Evolutionary conservation across 192 early-diverging fungal genomes (phyloP), one percentile per base, ranked within the genome.

Genomic region (Entomortierella parvispora): DNA sequence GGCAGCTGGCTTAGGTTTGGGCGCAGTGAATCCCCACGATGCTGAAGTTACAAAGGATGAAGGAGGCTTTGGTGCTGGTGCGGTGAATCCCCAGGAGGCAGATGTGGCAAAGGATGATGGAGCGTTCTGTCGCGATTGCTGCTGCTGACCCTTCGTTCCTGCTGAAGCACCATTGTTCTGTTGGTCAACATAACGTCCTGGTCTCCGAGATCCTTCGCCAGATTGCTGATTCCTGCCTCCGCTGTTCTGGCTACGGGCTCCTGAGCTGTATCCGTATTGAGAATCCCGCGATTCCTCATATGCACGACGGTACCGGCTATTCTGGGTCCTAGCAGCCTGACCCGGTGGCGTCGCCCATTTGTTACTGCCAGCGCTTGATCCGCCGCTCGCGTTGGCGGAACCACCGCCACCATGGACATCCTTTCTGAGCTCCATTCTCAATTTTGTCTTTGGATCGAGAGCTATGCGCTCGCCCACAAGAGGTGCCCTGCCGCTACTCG

Each of bases 381-480:
- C 53, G 12, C 6, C 28, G 45, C 17, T 20, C 47, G 26, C 47
- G 33, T 33, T 56, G 1, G 40, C 58, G 23, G 42, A 10, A 11
- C 49, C 40, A 26, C 5, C 37, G 49, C 34, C 55, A 20, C 43
- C 48, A 25, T 62, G 49, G 33, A 58, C 53, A 17, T 77, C 65
- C 29, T 58, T 63, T 15, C 74, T 58, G 32, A 77, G 54, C 25
- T 77, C 74, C 74, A 77, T 77, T n/a, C 74, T 65, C 61, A 77
- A 29, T 26, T 53, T 59, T 12, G 58, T 53, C 48, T 77, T 68
- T 8, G 43, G 31, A 68, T 77, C 74, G 44, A 77, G 62, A 32
- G 20, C 40, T 42, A 77, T 68, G 42, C 48, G 26, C 6, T 68
- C 74, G 5, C 65, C 43, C 3, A 77, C 40, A n/a, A 64, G 42